These are phyloP conservation scores for Micromonas pusilla DNA, from an alignment of 139 green algal species.

Conservation along the genomic window DNA sequence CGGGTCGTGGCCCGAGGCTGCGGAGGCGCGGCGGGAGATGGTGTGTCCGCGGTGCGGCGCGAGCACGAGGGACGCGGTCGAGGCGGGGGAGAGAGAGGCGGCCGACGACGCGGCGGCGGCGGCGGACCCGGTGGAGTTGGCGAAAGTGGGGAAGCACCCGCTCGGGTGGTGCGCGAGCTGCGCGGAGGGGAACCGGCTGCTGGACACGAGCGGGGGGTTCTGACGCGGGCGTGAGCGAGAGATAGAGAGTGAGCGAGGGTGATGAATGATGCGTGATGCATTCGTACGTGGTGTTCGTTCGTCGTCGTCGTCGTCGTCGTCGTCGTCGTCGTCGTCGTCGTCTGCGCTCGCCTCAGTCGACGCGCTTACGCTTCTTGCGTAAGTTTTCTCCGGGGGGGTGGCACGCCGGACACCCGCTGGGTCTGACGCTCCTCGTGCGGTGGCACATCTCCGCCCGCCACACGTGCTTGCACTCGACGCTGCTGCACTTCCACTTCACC, in stretches of 20 bases:
- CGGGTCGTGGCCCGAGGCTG: not conserved
- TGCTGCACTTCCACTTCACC: too few species aligned
- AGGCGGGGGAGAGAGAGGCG: not conserved
- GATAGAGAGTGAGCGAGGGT: too few species aligned
- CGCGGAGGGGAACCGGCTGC: not conserved
- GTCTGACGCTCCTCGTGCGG: too few species aligned
- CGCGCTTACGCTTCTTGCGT: too few species aligned
- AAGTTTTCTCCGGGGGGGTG: too few species aligned
- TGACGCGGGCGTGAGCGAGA: not conserved
- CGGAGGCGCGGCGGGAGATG: not conserved
- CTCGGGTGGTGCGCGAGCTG: not conserved
- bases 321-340: not conserved
- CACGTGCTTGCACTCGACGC: too few species aligned
- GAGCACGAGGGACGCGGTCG: not conserved
- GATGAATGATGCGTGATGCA: too few species aligned
- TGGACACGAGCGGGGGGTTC: not conserved
- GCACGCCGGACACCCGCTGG: too few species aligned
- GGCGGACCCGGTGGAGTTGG: not conserved
- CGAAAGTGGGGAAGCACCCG: not conserved
- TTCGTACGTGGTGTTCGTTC: too few species aligned
- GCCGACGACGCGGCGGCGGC: too few species aligned
- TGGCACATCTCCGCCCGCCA: too few species aligned
- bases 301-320: slow-evolving; percentile 4
- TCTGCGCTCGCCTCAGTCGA: too few species aligned
- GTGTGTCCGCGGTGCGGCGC: not conserved